Evolutionary conservation across 169 alveolate species (phyloP), one percentile per base, ranked within the genome.

Genomic region (Plasmodium relictum): DNA sequence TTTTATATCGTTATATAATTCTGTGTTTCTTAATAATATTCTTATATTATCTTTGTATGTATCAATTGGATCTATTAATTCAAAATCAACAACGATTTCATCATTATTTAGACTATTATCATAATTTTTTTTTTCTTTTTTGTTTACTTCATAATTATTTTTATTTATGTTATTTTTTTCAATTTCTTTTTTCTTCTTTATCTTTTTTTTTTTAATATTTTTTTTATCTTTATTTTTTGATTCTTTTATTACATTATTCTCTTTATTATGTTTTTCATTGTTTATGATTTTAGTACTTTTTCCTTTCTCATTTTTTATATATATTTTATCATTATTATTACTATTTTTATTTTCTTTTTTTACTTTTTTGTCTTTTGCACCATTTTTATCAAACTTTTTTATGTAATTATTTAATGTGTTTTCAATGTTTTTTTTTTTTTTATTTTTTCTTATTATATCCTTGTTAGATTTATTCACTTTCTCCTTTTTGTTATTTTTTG

Each of bases 51-150:
- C 88, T 52, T 71, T 86, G 45, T 70, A 86, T 22, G 22, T 59
- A 9, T 86, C 88, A 9, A n/a, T 20, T 4, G 92, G 88, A 37
- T 86, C 92, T 59, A 86, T 31, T 22, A 86, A 24, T 8, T 86
- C 92, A 63, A 86, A 86, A 41, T 72, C 74, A 20, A 58, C 87
- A 7, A 59, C 50, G 16, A 86, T 8, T 20, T 69, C 74, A 20
- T 86, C 87, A 48, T 59, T 56, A 6, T 24, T 58, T 5, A n/a
- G 16, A 37, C 31, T 41, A 14, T 26, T 39, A 7, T n/a, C 37
- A 24, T 26, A 63, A 7, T n/a, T 56, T 58, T 73, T 24, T 7
- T 73, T 31, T 41, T 80, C 6, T 3, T 56, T 58, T 24, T 56
- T 10, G 20, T 10, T 69, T 2, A n/a, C 39, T 50, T 68, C 14